Percentiles rank a stretch among this genome's conserved stretches.
phyloP scores from a whole-genome alignment of 306 rosid genomes.

The Myrica gale region DNA sequence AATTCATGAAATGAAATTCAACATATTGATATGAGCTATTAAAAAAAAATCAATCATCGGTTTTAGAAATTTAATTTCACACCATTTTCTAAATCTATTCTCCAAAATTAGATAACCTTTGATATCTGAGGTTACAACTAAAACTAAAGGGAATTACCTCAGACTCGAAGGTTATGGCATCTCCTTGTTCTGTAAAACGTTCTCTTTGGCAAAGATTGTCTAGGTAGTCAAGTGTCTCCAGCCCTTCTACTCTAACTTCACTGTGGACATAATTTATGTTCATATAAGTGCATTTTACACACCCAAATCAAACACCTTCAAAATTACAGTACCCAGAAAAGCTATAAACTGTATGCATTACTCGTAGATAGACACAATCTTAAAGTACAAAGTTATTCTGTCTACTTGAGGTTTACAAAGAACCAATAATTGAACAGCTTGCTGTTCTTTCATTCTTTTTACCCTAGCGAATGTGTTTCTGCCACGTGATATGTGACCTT shows the following conservation, averaged over 20 bases:
- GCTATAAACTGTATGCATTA: neutral
- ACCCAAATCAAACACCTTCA: neutral
- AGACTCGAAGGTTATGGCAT: conserved; percentile 83
- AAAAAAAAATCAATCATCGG: neutral
- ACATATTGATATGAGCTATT: neutral
- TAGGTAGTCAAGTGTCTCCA: conserved; percentile 85
- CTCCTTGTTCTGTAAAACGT: conserved; percentile 96
- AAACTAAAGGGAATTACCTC: conserved; percentile 50
- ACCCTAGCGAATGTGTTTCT: neutral
- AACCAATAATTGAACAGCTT: neutral
- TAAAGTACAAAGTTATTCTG: neutral
- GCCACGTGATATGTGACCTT: neutral
- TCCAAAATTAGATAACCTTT: neutral
- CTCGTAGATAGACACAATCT: neutral
- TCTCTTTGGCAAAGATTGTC: conserved; percentile 77
- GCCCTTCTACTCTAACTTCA: conserved; percentile 90
- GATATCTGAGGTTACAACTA: neutral
- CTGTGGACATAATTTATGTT: conserved; percentile 32
- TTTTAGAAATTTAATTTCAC: conserved; percentile 1
- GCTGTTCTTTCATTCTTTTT: neutral
- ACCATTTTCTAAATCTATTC: neutral
- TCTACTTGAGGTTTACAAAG: neutral
- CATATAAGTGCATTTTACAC: conserved; percentile 25
- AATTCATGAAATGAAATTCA: neutral
- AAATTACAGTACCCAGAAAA: conserved; percentile 7